phyloP scores from a whole-genome alignment of 139 green algal genomes.

The Cymbomonas tetramitiformis region DNA sequence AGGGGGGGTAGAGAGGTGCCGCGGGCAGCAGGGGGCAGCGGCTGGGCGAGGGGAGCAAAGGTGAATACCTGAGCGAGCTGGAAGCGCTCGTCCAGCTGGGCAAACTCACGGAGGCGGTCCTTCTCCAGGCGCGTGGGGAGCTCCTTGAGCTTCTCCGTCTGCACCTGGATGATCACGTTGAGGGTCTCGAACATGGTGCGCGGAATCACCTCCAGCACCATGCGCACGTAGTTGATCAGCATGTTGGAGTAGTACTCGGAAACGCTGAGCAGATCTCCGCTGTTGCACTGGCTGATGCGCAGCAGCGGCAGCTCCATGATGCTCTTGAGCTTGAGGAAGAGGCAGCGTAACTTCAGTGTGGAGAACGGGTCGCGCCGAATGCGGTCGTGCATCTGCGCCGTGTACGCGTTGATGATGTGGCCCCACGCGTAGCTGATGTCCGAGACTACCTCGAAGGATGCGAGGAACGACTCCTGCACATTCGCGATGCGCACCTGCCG shows the following conservation, averaged over 20 bases:
- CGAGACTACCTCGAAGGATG: neutral
- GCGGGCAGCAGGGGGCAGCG: too few species aligned
- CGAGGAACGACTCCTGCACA: neutral
- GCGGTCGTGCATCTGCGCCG: neutral
- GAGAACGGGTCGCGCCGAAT: constrained; percentile 1
- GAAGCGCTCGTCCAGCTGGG: neutral
- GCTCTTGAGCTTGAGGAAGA: constrained; percentile 1
- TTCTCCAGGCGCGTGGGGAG: constrained; percentile 1
- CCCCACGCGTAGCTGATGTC: constrained; percentile 4
- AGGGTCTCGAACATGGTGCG: constrained; percentile 4
- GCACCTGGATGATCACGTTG: neutral
- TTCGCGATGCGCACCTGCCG: neutral
- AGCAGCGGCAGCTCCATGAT: constrained; percentile 7
- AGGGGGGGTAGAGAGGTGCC: too few species aligned
- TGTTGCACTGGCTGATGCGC: constrained; percentile 1
- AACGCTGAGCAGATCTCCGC: neutral
- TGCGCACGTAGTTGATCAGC: constrained; percentile 1
- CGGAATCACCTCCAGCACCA: neutral
- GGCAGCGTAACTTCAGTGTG: neutral
- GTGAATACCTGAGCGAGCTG: neutral
- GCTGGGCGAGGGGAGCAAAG: too few species aligned
- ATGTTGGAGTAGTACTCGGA: neutral
- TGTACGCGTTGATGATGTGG: neutral
- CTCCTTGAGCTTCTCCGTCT: constrained; percentile 1
- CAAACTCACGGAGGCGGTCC: neutral